These are phyloP conservation scores for Claviceps maximensis DNA, from an alignment of 2,329 filamentous ascomycete species.

Conservation along the genomic window DNA sequence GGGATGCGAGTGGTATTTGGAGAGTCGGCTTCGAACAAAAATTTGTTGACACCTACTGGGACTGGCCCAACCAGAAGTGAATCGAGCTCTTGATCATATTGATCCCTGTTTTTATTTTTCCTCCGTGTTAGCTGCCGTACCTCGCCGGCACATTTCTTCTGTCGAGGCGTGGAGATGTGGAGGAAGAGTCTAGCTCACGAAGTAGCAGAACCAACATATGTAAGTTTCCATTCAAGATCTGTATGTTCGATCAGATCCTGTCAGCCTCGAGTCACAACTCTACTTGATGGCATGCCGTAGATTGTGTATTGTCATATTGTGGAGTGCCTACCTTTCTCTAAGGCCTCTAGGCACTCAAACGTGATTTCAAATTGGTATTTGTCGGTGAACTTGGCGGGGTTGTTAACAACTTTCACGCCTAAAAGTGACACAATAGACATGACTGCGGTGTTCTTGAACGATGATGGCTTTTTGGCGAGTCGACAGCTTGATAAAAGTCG, in stretches of 20 bases:
- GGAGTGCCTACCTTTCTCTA: conserved; percentile 64
- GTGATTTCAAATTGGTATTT: conserved; percentile 97
- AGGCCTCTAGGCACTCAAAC: conserved; percentile 88
- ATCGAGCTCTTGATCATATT: conserved; percentile 97
- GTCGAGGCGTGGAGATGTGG: conserved; percentile 9
- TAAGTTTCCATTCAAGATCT: conserved; percentile 99
- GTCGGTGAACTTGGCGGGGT: conserved; percentile 85
- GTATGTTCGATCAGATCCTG: conserved; percentile 3
- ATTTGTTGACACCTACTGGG: conserved; percentile 95
- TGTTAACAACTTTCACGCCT: conserved; percentile 92
- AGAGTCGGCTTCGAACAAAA: conserved; percentile 89
- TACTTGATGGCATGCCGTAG: neutral
- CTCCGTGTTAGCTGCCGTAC: conserved; percentile 1
- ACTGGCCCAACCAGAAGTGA: conserved; percentile 94
- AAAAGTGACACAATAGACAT: conserved; percentile 97
- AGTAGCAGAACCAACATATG: conserved; percentile 95
- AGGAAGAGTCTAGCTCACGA: conserved; percentile 49
- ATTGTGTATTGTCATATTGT: neutral
- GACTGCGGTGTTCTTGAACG: conserved; percentile 7
- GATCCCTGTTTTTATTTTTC: conserved; percentile 46
- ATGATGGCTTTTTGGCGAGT: neutral
- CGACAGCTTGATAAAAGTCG: neutral
- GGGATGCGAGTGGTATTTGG: conserved; percentile 86
- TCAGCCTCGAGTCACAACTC: neutral
- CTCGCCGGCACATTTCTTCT: neutral